phyloP scores from a whole-genome alignment of 129 eudicot genomes.

The Tagetes erecta region DNA sequence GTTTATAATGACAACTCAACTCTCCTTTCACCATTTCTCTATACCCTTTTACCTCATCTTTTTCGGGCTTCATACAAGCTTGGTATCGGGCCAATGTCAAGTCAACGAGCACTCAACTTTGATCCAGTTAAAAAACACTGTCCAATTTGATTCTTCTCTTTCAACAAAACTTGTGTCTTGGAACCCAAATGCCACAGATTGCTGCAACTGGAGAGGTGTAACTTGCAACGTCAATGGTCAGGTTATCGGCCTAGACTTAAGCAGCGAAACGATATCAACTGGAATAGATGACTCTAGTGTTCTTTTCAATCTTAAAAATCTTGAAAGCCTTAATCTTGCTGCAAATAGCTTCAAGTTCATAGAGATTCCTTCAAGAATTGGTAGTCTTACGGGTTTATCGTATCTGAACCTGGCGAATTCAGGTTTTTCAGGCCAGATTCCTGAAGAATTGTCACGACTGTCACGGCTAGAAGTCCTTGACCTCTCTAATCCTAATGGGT shows the following conservation, averaged over 20 bases:
- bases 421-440: not conserved
- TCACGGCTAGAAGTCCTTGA: conserved; percentile 14
- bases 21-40: conserved; percentile 26
- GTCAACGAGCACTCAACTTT: conserved; percentile 39
- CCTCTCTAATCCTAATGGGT: not conserved
- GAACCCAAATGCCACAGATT: conserved; percentile 19
- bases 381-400: not conserved
- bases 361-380: not conserved
- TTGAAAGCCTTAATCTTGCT: conserved; percentile 25
- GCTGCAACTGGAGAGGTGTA: conserved; percentile 16
- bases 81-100: conserved; percentile 43
- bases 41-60: not conserved
- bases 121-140: conserved; percentile 33
- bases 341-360: not conserved
- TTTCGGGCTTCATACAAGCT: not conserved
- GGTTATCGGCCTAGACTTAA: conserved; percentile 21
- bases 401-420: not conserved
- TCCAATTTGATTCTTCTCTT: conserved; percentile 18
- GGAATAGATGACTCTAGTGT: conserved; percentile 1
- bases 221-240: not conserved
- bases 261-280: conserved; percentile 1
- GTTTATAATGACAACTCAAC: conserved; percentile 40
- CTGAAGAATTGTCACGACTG: not conserved
- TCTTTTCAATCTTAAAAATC: not conserved
- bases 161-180: conserved; percentile 33